These are phyloP conservation scores for Daedaleopsis nitida DNA, from an alignment of 768 basidiomycete genomes.

Conservation along the genomic window DNA sequence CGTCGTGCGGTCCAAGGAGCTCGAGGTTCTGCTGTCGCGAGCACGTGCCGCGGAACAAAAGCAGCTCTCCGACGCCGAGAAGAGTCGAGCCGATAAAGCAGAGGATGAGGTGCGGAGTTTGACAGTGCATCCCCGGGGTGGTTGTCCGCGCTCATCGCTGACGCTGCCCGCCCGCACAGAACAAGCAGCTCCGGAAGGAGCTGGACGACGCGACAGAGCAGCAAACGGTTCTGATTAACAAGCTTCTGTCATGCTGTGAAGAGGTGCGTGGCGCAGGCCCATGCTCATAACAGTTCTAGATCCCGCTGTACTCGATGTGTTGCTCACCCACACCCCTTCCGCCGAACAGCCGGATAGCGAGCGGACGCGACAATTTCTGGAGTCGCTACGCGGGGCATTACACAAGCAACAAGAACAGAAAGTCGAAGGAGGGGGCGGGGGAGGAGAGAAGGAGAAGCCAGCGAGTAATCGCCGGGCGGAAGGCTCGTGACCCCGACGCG, in stretches of 20 bases:
- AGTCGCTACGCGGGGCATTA: conserved; percentile 18
- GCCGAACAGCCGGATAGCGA: conserved; percentile 72
- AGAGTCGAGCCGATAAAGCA: conserved; percentile 59
- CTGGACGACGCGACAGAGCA: conserved; percentile 79
- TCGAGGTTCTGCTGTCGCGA: conserved; percentile 83
- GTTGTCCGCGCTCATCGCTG: conserved; percentile 4
- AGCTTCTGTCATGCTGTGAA: conserved; percentile 83
- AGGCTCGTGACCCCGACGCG: conserved; percentile 21
- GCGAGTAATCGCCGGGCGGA: conserved; percentile 17
- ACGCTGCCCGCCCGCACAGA: not conserved
- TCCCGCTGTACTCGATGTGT: too few species aligned
- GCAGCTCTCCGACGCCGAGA: conserved; percentile 79
- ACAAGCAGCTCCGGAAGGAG: conserved; percentile 63
- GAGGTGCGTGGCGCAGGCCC: conserved; percentile 79
- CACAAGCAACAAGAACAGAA: conserved; percentile 9
- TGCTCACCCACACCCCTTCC: too few species aligned
- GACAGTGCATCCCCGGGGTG: too few species aligned
- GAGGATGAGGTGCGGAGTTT: conserved; percentile 73
- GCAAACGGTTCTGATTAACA: conserved; percentile 81
- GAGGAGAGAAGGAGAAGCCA: conserved; percentile 1
- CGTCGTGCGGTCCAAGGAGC: conserved; percentile 88
- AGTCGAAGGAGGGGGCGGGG: not conserved
- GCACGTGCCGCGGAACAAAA: conserved; percentile 88
- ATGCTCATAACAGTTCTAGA: too few species aligned
- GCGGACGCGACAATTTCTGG: conserved; percentile 62